phyloP scores from a whole-genome alignment of 257 asterid genomes.

The Nyctanthes arbortristis region DNA sequence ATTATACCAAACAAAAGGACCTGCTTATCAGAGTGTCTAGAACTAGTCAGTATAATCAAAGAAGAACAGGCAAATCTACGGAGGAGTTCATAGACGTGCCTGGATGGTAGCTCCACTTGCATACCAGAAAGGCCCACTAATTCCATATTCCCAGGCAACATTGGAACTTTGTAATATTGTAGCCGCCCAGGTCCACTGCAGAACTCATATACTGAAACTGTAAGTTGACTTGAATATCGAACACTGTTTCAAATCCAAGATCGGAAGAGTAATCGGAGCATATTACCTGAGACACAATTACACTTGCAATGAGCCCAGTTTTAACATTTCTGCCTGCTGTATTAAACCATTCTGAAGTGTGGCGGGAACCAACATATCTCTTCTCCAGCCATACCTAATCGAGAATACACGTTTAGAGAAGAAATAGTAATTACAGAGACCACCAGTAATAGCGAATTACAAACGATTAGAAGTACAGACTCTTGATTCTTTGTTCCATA shows the following conservation, averaged over 20 bases:
- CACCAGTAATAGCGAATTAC: not conserved
- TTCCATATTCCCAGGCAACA: slow-evolving; percentile 91
- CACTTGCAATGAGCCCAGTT: slow-evolving; percentile 95
- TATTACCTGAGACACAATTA: slow-evolving; percentile 86
- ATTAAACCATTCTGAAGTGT: slow-evolving; percentile 95
- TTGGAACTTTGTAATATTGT: slow-evolving; percentile 93
- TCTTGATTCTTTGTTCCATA: not conserved
- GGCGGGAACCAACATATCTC: slow-evolving; percentile 83
- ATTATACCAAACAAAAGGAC: slow-evolving; percentile 88
- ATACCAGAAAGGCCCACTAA: slow-evolving; percentile 99
- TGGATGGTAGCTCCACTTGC: slow-evolving; percentile 97
- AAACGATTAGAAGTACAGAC: not conserved
- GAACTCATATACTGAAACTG: slow-evolving; percentile 3
- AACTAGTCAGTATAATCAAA: slow-evolving; percentile 12
- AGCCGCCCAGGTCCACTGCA: slow-evolving; percentile 99
- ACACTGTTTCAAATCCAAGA: not conserved
- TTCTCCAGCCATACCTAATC: slow-evolving; percentile 90
- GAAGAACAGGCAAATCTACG: not conserved
- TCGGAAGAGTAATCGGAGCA: not conserved
- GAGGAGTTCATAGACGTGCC: slow-evolving; percentile 34
- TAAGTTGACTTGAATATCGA: not conserved
- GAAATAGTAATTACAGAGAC: not conserved
- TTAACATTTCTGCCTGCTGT: slow-evolving; percentile 93
- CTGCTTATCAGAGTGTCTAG: slow-evolving; percentile 33
- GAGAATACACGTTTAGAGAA: slow-evolving; percentile 5